phyloP scores from a whole-genome alignment of 2,329 filamentous ascomycete genomes.

The Harringtonia aguacate region DNA sequence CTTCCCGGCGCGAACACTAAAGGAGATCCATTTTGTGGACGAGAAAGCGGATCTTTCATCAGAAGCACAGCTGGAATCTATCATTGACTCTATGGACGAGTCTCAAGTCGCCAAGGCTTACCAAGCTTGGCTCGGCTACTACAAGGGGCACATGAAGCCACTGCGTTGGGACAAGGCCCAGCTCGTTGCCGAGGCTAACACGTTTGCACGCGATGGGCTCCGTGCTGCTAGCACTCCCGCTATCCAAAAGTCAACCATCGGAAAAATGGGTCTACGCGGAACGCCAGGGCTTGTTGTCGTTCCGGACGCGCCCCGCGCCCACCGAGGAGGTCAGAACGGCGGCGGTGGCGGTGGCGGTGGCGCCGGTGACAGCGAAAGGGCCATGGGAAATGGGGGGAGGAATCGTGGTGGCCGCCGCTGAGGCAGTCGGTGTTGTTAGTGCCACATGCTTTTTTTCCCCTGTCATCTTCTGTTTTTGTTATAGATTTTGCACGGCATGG shows the following conservation, averaged over 20 bases:
- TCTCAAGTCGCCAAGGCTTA: constrained; percentile 37
- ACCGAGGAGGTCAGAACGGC: constrained; percentile 1
- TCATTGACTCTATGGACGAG: constrained; percentile 33
- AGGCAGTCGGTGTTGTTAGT: too few species aligned
- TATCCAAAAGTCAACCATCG: constrained; percentile 34
- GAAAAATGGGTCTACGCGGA: constrained; percentile 48
- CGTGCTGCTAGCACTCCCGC: constrained; percentile 33
- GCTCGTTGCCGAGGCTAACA: constrained; percentile 40
- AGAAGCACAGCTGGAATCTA: constrained; percentile 22
- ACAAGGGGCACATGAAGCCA: constrained; percentile 37
- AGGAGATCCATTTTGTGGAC: constrained; percentile 41
- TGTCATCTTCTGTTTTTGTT: too few species aligned
- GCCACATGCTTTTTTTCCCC: too few species aligned
- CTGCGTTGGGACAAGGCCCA: constrained; percentile 29
- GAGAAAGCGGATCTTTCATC: constrained; percentile 34
- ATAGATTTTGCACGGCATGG: too few species aligned
- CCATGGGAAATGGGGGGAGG: not conserved
- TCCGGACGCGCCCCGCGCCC: constrained; percentile 26
- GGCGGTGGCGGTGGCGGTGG: constrained; percentile 4
- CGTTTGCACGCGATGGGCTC: constrained; percentile 35
- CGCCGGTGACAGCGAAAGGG: not conserved
- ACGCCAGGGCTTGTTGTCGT: constrained; percentile 35
- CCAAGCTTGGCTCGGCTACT: constrained; percentile 47
- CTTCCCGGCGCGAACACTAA: constrained; percentile 39
- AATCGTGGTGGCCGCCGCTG: not conserved